Evolutionary conservation across 2,329 filamentous ascomycete species (phyloP).

Genomic region (Laburnicola sp.): DNA sequence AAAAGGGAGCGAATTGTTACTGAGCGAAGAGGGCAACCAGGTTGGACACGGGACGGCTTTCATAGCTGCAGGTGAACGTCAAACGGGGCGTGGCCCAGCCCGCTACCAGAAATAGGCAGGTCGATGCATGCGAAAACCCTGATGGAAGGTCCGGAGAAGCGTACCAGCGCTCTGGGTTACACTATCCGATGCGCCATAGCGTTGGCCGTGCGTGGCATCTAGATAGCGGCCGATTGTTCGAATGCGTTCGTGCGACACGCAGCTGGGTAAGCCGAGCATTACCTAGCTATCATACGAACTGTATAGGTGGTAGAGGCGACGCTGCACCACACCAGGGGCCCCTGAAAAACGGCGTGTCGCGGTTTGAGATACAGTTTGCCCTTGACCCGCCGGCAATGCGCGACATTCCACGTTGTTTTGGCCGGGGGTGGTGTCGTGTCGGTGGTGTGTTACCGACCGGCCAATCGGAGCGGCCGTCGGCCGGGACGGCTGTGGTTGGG

Average conservation of each 20-base stretch:
- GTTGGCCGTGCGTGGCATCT: background rate
- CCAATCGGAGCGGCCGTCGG: constrained; percentile 4
- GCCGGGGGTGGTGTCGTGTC: background rate
- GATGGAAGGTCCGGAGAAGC: constrained; percentile 13
- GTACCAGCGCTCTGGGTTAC: constrained; percentile 21
- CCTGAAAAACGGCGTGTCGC: too few species aligned
- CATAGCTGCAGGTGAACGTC: constrained; percentile 33
- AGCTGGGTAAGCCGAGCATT: too few species aligned
- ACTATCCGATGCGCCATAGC: constrained; percentile 4
- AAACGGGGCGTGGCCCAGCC: constrained; percentile 27
- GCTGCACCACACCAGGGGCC: too few species aligned
- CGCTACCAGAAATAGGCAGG: constrained; percentile 23
- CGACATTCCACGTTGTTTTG: background rate
- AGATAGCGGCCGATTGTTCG: background rate
- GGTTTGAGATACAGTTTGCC: background rate
- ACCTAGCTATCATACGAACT: too few species aligned
- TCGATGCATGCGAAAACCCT: constrained; percentile 20
- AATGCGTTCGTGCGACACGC: background rate
- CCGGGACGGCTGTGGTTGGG: background rate
- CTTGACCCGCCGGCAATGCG: background rate
- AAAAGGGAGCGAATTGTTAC: background rate
- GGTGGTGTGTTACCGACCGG: background rate
- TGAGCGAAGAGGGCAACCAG: constrained; percentile 1
- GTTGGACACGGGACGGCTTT: constrained; percentile 31
- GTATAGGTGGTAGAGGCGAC: too few species aligned